These are phyloP conservation scores for Pterocarpus macrocarpus DNA, from an alignment of 306 rosid species.

Conservation along the genomic window DNA sequence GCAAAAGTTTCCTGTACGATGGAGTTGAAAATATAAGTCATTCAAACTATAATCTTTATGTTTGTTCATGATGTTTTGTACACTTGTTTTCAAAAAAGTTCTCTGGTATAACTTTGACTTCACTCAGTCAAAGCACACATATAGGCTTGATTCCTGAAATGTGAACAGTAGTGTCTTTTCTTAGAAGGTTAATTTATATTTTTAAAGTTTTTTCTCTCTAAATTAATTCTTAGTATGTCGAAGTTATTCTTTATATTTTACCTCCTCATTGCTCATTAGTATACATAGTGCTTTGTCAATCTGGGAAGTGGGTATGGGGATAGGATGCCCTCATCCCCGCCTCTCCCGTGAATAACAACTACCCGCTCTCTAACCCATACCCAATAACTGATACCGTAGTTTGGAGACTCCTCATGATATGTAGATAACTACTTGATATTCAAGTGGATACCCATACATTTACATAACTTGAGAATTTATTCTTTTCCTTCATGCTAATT, in stretches of 20 bases:
- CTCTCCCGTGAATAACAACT: too few relatives aligned
- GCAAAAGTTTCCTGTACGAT: conserved; percentile 14
- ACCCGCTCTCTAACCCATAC: too few relatives aligned
- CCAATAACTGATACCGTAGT: too few relatives aligned
- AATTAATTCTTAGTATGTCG: too few relatives aligned
- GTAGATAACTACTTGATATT: too few relatives aligned
- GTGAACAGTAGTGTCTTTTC: background rate
- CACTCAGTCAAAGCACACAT: background rate
- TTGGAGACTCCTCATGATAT: too few relatives aligned
- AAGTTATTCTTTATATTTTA: background rate
- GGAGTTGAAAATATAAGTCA: conserved; percentile 8
- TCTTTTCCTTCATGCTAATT: too few relatives aligned
- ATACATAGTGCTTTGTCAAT: too few relatives aligned
- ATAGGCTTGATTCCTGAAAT: conserved; percentile 7
- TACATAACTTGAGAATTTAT: too few relatives aligned
- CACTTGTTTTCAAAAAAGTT: background rate
- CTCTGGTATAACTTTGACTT: background rate
- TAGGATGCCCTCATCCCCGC: too few relatives aligned
- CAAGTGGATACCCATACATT: too few relatives aligned
- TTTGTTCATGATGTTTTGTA: conserved; percentile 4
- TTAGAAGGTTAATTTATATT: background rate
- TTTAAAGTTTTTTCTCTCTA: background rate
- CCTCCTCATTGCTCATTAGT: background rate
- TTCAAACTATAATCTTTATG: conserved; percentile 1
- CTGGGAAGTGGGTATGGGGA: too few relatives aligned